phyloP scores from a whole-genome alignment of 495 filamentous ascomycete species.

The Ascodesmis nigricans region DNA sequence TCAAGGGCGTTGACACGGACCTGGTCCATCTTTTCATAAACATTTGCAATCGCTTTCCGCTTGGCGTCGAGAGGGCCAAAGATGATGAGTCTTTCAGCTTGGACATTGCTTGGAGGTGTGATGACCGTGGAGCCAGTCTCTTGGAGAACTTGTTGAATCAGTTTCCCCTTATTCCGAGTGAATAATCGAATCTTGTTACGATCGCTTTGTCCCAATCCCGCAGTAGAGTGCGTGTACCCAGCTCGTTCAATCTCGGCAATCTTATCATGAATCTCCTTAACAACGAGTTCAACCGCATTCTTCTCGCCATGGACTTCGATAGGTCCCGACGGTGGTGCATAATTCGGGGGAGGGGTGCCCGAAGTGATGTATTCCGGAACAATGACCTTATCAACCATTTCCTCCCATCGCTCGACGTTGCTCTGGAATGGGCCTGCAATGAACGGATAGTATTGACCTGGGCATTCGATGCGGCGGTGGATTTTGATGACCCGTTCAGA shows the following conservation, averaged over 20 bases:
- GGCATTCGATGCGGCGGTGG: constrained; percentile 52
- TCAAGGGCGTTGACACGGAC: constrained; percentile 33
- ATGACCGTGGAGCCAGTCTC: constrained; percentile 82
- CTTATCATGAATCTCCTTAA: constrained; percentile 52
- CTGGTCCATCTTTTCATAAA: constrained; percentile 23
- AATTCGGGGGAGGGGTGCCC: constrained; percentile 9
- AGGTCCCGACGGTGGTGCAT: constrained; percentile 17
- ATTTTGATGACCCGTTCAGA: constrained; percentile 62
- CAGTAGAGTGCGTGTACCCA: constrained; percentile 28
- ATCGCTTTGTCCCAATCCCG: constrained; percentile 10
- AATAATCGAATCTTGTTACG: constrained; percentile 77
- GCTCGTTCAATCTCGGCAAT: constrained; percentile 28
- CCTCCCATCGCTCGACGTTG: constrained; percentile 43
- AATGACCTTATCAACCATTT: constrained; percentile 16
- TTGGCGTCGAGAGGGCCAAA: constrained; percentile 56
- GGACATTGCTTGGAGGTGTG: constrained; percentile 39
- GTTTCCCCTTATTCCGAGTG: constrained; percentile 53
- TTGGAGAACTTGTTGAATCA: constrained; percentile 62
- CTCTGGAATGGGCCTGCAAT: constrained; percentile 63
- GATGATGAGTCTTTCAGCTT: constrained; percentile 63
- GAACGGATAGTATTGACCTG: constrained; percentile 87
- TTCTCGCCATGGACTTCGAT: constrained; percentile 80
- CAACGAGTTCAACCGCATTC: constrained; percentile 52
- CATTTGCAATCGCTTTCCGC: constrained; percentile 48
- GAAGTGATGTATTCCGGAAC: constrained; percentile 20